Percentiles rank a stretch among this genome's conserved stretches.
phyloP scores from a whole-genome alignment of 768 basidiomycete genomes.

The Pulveroboletus sp. region DNA sequence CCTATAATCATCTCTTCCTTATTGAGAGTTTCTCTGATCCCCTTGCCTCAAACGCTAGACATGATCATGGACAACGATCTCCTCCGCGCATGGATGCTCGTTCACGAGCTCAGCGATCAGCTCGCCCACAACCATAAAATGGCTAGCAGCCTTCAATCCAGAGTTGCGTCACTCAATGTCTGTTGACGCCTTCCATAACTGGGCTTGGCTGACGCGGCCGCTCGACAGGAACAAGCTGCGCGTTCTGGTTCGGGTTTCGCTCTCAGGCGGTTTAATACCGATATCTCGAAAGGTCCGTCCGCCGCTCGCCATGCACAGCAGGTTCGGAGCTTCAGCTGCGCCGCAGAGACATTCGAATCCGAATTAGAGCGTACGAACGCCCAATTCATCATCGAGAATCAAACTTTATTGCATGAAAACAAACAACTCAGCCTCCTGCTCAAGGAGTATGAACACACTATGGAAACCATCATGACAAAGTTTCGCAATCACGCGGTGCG shows the following conservation, averaged over 20 bases:
- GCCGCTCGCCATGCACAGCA: conserved; percentile 1
- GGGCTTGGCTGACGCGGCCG: conserved; percentile 4
- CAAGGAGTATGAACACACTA: conserved; percentile 91
- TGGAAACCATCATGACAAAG: conserved; percentile 96
- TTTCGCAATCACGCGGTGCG: conserved; percentile 88
- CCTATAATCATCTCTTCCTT: conserved; percentile 1
- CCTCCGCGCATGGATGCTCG: conserved; percentile 70
- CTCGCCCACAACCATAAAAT: conserved; percentile 78
- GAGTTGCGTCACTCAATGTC: conserved; percentile 74
- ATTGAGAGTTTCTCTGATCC: background rate
- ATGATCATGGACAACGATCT: conserved; percentile 65
- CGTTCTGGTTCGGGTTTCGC: conserved; percentile 70
- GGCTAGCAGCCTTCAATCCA: conserved; percentile 58
- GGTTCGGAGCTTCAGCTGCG: conserved; percentile 10
- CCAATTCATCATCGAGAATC: conserved; percentile 90
- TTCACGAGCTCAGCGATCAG: conserved; percentile 80
- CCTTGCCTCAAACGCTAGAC: background rate
- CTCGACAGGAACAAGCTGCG: conserved; percentile 63
- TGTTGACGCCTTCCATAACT: conserved; percentile 9
- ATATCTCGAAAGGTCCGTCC: conserved; percentile 72
- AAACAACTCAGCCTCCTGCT: conserved; percentile 84
- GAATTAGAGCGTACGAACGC: conserved; percentile 90
- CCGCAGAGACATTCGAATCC: conserved; percentile 82
- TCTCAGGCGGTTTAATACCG: conserved; percentile 79
- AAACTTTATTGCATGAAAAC: conserved; percentile 88